Percentiles rank a stretch among this genome's conserved stretches.
Evolutionary conservation across 495 filamentous ascomycete species (phyloP).

Genomic region (Penicillium salamii): DNA sequence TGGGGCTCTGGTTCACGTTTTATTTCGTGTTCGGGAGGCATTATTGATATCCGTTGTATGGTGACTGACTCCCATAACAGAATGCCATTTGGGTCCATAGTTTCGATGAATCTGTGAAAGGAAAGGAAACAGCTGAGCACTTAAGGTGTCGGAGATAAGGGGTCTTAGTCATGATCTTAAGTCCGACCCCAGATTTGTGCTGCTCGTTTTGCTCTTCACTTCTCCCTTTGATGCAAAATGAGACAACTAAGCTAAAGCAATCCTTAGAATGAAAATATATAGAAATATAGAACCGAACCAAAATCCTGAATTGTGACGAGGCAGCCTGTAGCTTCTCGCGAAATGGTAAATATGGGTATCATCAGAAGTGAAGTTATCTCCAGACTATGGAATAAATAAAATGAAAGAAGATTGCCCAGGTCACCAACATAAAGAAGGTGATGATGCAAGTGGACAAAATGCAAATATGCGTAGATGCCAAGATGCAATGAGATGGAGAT

Average conservation of each 20-base stretch:
- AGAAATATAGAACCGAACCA: not conserved
- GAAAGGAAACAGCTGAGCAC: too few species aligned
- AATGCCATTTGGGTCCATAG: not conserved
- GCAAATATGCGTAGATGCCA: slow-evolving; percentile 2
- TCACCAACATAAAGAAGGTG: not conserved
- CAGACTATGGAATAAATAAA: slow-evolving; percentile 4
- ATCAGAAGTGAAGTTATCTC: slow-evolving; percentile 22
- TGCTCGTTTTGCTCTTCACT: too few species aligned
- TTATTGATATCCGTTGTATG: not conserved
- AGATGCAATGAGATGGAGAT: slow-evolving; percentile 3
- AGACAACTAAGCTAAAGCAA: too few species aligned
- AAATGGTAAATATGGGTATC: slow-evolving; percentile 35
- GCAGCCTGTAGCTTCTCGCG: slow-evolving; percentile 2
- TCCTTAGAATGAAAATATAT: too few species aligned
- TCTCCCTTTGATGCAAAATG: too few species aligned
- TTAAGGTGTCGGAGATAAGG: not conserved
- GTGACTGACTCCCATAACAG: not conserved
- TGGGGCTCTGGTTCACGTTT: not conserved
- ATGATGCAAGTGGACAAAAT: slow-evolving; percentile 8
- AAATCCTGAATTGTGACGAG: slow-evolving; percentile 2
- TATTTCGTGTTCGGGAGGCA: not conserved
- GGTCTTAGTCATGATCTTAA: not conserved
- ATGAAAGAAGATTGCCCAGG: slow-evolving; percentile 4
- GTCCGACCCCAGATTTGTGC: too few species aligned
- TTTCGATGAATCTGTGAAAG: not conserved